Conservation (phyloP, 345 rosid genomes). For the Ceriops decandra region DNA sequence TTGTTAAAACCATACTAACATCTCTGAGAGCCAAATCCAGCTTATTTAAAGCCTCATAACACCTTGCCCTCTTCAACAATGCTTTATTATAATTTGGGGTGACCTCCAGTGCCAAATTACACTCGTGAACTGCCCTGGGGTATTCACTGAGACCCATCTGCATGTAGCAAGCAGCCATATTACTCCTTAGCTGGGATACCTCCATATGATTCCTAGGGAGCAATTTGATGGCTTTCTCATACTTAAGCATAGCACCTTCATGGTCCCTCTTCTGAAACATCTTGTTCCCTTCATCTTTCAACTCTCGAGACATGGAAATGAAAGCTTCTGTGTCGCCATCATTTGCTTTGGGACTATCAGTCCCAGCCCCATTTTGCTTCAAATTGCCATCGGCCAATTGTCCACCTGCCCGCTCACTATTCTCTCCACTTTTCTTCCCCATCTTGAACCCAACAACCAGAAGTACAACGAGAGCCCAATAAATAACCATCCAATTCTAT, state of each 20-base stretch:
- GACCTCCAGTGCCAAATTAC: slow-evolving; percentile 68
- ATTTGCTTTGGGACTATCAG: slow-evolving; percentile 28
- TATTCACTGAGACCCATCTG: slow-evolving; percentile 71
- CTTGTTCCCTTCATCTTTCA: slow-evolving; percentile 83
- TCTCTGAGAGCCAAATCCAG: slow-evolving; percentile 75
- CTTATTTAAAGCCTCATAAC: slow-evolving; percentile 82
- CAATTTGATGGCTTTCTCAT: slow-evolving; percentile 72
- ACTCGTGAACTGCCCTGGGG: slow-evolving; percentile 69
- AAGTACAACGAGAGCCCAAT: slow-evolving; percentile 5
- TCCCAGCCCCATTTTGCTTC: slow-evolving; percentile 34
- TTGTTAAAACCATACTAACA: slow-evolving; percentile 51
- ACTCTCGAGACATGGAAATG: slow-evolving; percentile 58
- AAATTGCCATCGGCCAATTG: slow-evolving; percentile 30
- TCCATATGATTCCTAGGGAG: slow-evolving; percentile 67
- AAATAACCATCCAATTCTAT: slow-evolving; percentile 10
- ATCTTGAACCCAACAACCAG: slow-evolving; percentile 26
- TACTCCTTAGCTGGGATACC: slow-evolving; percentile 61
- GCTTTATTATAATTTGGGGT: slow-evolving; percentile 70
- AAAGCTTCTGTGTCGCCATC: slow-evolving; percentile 52
- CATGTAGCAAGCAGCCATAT: slow-evolving; percentile 90
- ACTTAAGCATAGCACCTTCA: slow-evolving; percentile 68
- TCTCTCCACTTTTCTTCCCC: slow-evolving; percentile 51
- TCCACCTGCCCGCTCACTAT: slow-evolving; percentile 38
- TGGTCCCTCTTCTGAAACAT: slow-evolving; percentile 74
- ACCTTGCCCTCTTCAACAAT: slow-evolving; percentile 78